Conservation (phyloP, 2,329 filamentous ascomycete species). For the Cyphellophora europaea region DNA sequence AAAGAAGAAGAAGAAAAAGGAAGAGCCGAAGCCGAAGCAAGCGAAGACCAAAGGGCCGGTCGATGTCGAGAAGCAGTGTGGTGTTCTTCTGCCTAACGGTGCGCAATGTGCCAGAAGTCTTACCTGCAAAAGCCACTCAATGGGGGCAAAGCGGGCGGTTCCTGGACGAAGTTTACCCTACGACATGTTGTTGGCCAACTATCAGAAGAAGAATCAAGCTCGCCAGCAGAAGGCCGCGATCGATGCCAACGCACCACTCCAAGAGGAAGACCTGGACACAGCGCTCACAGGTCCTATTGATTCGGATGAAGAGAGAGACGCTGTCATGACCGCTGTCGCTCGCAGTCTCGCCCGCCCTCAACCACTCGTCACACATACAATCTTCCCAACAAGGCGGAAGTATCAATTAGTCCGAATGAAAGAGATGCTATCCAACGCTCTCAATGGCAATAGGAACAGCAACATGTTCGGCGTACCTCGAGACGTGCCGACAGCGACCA, state of each 20-base stretch:
- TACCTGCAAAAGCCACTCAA: slow-evolving; percentile 90
- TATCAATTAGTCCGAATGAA: slow-evolving; percentile 56
- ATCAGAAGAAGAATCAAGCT: slow-evolving; percentile 97
- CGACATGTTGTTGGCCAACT: slow-evolving; percentile 79
- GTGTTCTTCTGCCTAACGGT: slow-evolving; percentile 75
- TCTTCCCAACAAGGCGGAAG: slow-evolving; percentile 41
- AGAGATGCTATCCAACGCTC: slow-evolving; percentile 51
- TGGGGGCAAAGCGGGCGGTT: slow-evolving; percentile 86
- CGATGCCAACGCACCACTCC: slow-evolving; percentile 73
- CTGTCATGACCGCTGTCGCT: slow-evolving; percentile 71
- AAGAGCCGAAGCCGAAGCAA: slow-evolving; percentile 74
- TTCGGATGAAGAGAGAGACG: slow-evolving; percentile 85
- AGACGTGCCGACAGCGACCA: slow-evolving; percentile 7
- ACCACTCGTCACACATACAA: slow-evolving; percentile 59
- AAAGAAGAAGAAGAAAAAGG: slow-evolving; percentile 91
- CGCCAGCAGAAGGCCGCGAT: slow-evolving; percentile 95
- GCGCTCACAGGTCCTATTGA: slow-evolving; percentile 55
- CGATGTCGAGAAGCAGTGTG: slow-evolving; percentile 88
- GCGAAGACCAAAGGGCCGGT: slow-evolving; percentile 86
- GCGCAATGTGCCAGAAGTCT: slow-evolving; percentile 79
- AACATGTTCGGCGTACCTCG: slow-evolving; percentile 29
- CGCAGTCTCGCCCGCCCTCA: slow-evolving; percentile 58
- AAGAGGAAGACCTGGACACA: slow-evolving; percentile 32
- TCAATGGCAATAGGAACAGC: slow-evolving; percentile 40
- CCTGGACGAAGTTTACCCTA: slow-evolving; percentile 81